These are phyloP conservation scores for Saccharomycopsis oosterbeekiorum DNA, from an alignment of 805 yeast genomes.

Conservation along the genomic window DNA sequence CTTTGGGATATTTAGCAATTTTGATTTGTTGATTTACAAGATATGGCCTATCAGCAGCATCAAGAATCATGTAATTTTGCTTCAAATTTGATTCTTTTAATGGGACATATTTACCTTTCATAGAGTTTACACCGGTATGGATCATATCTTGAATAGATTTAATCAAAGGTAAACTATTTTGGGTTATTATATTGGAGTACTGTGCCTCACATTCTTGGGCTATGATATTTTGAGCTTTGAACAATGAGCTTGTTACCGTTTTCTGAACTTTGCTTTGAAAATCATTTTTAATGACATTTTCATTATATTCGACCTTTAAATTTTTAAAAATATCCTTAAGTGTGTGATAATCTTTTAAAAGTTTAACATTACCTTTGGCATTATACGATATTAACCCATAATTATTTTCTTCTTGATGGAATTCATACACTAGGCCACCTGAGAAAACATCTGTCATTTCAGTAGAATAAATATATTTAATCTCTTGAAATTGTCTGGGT, in stretches of 20 bases:
- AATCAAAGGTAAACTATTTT: slow-evolving; percentile 35
- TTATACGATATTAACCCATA: slow-evolving; percentile 62
- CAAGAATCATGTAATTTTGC: slow-evolving; percentile 34
- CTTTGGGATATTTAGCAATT: slow-evolving; percentile 22
- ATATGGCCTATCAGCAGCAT: slow-evolving; percentile 31
- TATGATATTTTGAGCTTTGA: not conserved
- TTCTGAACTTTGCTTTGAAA: slow-evolving; percentile 21
- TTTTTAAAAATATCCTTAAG: slow-evolving; percentile 37
- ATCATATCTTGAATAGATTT: slow-evolving; percentile 26
- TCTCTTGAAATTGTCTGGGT: slow-evolving; percentile 76
- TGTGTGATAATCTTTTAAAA: slow-evolving; percentile 38
- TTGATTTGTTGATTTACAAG: slow-evolving; percentile 18
- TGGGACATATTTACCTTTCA: slow-evolving; percentile 40
- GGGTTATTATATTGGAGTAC: slow-evolving; percentile 31
- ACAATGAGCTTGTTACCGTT: not conserved
- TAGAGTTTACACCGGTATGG: slow-evolving; percentile 37
- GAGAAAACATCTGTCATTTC: slow-evolving; percentile 70
- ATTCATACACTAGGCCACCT: slow-evolving; percentile 82
- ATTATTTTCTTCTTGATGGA: slow-evolving; percentile 65
- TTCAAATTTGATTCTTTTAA: slow-evolving; percentile 34
- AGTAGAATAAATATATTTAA: slow-evolving; percentile 54
- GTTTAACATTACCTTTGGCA: slow-evolving; percentile 31
- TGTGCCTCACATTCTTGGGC: slow-evolving; percentile 25
- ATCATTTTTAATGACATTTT: slow-evolving; percentile 21
- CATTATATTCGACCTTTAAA: slow-evolving; percentile 26